phyloP scores from a whole-genome alignment of 176 grass and related monocot species.

The Juncus effusus region DNA sequence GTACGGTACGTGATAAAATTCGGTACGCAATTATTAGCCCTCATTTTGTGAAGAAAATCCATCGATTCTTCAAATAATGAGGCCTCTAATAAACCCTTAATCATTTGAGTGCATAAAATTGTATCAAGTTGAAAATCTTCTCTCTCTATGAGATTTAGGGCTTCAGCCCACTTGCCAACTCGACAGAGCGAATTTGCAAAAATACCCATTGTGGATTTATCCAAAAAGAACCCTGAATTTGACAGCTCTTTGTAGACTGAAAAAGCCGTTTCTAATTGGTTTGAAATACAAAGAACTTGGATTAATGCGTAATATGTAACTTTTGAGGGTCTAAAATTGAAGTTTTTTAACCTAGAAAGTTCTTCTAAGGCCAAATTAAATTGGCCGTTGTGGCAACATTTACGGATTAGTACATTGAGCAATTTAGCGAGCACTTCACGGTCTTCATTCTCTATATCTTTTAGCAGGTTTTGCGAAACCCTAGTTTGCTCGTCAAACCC shows the following conservation, averaged over 20 bases:
- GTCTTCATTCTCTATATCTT: conserved; percentile 77
- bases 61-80: conserved; percentile 86
- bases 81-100: conserved; percentile 85
- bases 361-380: conserved; percentile 76
- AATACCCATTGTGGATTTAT: conserved; percentile 63
- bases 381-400: conserved; percentile 51
- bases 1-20: conserved; percentile 90
- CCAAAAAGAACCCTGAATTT: conserved; percentile 56
- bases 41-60: conserved; percentile 92
- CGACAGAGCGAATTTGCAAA: conserved; percentile 64
- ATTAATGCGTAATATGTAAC: conserved; percentile 70
- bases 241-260: conserved; percentile 82
- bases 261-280: conserved; percentile 66
- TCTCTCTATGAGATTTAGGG: conserved; percentile 62
- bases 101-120: conserved; percentile 81
- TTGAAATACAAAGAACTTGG: conserved; percentile 55
- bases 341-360: conserved; percentile 70
- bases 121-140: conserved; percentile 94
- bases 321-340: conserved; percentile 58
- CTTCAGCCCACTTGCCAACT: conserved; percentile 52
- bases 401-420: conserved; percentile 78
- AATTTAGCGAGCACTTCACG: conserved; percentile 71
- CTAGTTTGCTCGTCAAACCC: conserved; percentile 55
- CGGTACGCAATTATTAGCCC: conserved; percentile 74
- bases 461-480: conserved; percentile 49